phyloP scores from a whole-genome alignment of 2,329 filamentous ascomycete species.

The Pestalotiopsis sp. region DNA sequence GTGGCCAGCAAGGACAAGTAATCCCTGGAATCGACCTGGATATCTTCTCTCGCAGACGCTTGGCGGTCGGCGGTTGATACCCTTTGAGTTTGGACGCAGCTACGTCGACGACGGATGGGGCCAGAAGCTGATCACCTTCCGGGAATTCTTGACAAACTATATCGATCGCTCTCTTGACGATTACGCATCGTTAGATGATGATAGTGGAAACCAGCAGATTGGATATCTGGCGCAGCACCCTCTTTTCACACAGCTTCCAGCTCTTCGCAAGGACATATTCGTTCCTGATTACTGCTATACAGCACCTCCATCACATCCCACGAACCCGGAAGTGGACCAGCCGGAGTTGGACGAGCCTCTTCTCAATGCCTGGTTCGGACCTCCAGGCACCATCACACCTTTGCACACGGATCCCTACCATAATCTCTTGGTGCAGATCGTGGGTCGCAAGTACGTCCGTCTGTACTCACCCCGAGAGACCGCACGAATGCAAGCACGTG shows the following conservation, averaged over 20 bases:
- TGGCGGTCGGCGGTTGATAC: conserved; percentile 76
- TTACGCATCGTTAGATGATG: neutral
- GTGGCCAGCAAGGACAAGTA: conserved; percentile 76
- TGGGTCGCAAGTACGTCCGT: conserved; percentile 89
- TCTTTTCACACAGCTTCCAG: conserved; percentile 80
- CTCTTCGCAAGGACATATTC: conserved; percentile 72
- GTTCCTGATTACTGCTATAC: conserved; percentile 87
- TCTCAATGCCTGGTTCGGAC: conserved; percentile 93
- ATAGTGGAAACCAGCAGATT: conserved; percentile 33
- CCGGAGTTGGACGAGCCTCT: conserved; percentile 60
- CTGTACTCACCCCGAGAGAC: conserved; percentile 75
- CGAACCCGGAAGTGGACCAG: conserved; percentile 36
- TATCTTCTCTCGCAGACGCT: conserved; percentile 80
- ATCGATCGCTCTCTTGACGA: conserved; percentile 42
- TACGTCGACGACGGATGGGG: conserved; percentile 88
- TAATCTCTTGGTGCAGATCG: conserved; percentile 87
- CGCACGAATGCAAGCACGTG: conserved; percentile 60
- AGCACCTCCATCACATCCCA: conserved; percentile 60
- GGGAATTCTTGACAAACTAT: conserved; percentile 67
- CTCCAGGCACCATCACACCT: conserved; percentile 84
- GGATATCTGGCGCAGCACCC: conserved; percentile 94
- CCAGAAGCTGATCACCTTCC: conserved; percentile 78
- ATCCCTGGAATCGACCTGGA: conserved; percentile 70
- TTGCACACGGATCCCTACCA: conserved; percentile 94
- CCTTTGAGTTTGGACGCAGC: conserved; percentile 82